Evolutionary conservation across 768 basidiomycete species (phyloP).

Genomic region (Leccinum arenicola): DNA sequence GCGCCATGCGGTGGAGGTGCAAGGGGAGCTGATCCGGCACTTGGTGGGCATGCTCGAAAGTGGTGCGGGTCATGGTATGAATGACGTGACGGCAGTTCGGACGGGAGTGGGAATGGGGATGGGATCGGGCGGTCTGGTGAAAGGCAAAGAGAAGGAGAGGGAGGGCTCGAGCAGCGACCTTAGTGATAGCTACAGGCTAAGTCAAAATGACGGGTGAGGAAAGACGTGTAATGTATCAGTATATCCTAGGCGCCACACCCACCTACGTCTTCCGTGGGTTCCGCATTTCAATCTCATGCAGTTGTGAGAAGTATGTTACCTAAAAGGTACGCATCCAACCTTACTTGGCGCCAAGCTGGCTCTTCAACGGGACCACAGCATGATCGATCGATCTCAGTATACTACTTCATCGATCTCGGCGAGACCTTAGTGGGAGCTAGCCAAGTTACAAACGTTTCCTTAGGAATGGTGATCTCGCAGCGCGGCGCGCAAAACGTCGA

Average conservation of each 20-base stretch:
- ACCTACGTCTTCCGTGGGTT: no score
- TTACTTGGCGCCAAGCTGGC: no score
- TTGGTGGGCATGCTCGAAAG: conserved; percentile 20
- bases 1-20: conserved; percentile 51
- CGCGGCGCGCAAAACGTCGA: neutral
- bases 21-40: conserved; percentile 48
- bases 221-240: neutral
- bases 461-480: neutral
- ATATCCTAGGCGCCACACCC: no score
- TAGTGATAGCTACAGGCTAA: neutral
- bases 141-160: conserved; percentile 18
- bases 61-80: neutral
- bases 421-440: neutral
- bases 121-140: neutral
- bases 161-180: neutral
- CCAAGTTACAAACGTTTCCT: neutral
- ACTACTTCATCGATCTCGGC: neutral
- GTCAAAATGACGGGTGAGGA: neutral
- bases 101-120: neutral
- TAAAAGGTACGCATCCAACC: no score
- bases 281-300: no score
- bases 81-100: neutral
- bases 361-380: no score
- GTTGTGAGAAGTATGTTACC: no score
- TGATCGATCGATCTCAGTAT: neutral